Evolutionary conservation across 2,329 filamentous ascomycete species (phyloP).

Genomic region (Colletotrichum lentis): DNA sequence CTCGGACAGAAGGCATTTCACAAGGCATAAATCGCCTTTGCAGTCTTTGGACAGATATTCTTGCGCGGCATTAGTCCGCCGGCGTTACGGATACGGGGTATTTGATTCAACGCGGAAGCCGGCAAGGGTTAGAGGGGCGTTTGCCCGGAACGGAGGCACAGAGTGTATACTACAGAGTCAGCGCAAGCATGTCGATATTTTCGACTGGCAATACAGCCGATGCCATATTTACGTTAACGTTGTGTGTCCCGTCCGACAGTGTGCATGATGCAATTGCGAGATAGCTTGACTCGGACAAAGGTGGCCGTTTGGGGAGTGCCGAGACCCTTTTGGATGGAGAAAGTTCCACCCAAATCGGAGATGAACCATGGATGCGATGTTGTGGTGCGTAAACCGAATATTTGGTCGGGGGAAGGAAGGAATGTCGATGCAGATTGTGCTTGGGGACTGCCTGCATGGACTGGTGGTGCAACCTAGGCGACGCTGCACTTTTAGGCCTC

Average conservation of each 20-base stretch:
- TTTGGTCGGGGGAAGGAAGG: neutral
- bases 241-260: neutral
- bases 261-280: neutral
- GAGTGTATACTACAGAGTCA: slow-evolving; percentile 31
- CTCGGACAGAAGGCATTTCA: slow-evolving; percentile 14
- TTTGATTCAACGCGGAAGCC: slow-evolving; percentile 27
- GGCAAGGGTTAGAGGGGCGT: slow-evolving; percentile 29
- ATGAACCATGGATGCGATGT: slow-evolving; percentile 14
- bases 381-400: neutral
- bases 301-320: slow-evolving; percentile 5
- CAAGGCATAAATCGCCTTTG: slow-evolving; percentile 9
- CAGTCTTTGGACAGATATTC: slow-evolving; percentile 8
- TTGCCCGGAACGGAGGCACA: slow-evolving; percentile 24
- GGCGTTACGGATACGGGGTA: slow-evolving; percentile 32
- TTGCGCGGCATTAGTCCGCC: slow-evolving; percentile 23
- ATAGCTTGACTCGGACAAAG: neutral
- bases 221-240: neutral
- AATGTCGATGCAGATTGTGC: slow-evolving; percentile 6
- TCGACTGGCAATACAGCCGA: slow-evolving; percentile 13
- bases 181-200: slow-evolving; percentile 9
- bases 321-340: slow-evolving; percentile 18
- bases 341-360: neutral
- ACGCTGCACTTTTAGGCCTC: slow-evolving; percentile 1
- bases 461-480: neutral
- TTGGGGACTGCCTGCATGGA: slow-evolving; percentile 20